A percentile compares a stretch with the other conserved stretches of the same genome.
These are phyloP conservation scores for Diutina catenulata DNA, from an alignment of 1,139 yeast species.

Conservation along the genomic window DNA sequence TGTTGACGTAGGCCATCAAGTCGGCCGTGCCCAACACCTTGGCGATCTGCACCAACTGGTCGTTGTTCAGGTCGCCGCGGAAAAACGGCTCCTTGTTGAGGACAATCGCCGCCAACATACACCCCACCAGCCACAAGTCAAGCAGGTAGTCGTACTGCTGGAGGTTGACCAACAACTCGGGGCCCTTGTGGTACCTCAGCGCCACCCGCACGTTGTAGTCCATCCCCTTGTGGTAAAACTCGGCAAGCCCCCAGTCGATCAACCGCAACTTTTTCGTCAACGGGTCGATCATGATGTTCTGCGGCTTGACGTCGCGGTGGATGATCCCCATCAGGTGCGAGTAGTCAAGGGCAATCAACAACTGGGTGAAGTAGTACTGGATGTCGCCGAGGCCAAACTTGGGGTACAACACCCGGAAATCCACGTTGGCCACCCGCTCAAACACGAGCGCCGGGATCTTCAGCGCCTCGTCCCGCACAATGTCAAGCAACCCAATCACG, in stretches of 20 bases:
- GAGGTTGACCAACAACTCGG: slow-evolving; percentile 61
- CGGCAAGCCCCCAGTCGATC: slow-evolving; percentile 82
- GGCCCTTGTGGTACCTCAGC: slow-evolving; percentile 71
- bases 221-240: slow-evolving; percentile 67
- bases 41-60: slow-evolving; percentile 70
- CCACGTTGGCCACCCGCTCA: slow-evolving; percentile 61
- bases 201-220: slow-evolving; percentile 78
- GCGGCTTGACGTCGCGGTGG: slow-evolving; percentile 80
- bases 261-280: slow-evolving; percentile 46
- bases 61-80: slow-evolving; percentile 69
- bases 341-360: slow-evolving; percentile 60
- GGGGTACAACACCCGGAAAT: slow-evolving; percentile 62
- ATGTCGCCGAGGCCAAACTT: slow-evolving; percentile 51
- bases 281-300: slow-evolving; percentile 77
- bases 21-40: slow-evolving; percentile 67
- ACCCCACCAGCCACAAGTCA: slow-evolving; percentile 76
- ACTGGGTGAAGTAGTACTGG: slow-evolving; percentile 58
- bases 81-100: slow-evolving; percentile 72
- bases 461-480: slow-evolving; percentile 62
- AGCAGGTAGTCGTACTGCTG: slow-evolving; percentile 70
- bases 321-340: slow-evolving; percentile 77
- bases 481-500: slow-evolving; percentile 54
- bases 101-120: slow-evolving; percentile 67
- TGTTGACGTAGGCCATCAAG: slow-evolving; percentile 44
- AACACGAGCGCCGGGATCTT: slow-evolving; percentile 69